A percentile compares a stretch with the other conserved stretches of the same genome.
These are phyloP conservation scores for Hypoxylon sp. DNA, from an alignment of 2,329 filamentous ascomycete species.

Conservation along the genomic window DNA sequence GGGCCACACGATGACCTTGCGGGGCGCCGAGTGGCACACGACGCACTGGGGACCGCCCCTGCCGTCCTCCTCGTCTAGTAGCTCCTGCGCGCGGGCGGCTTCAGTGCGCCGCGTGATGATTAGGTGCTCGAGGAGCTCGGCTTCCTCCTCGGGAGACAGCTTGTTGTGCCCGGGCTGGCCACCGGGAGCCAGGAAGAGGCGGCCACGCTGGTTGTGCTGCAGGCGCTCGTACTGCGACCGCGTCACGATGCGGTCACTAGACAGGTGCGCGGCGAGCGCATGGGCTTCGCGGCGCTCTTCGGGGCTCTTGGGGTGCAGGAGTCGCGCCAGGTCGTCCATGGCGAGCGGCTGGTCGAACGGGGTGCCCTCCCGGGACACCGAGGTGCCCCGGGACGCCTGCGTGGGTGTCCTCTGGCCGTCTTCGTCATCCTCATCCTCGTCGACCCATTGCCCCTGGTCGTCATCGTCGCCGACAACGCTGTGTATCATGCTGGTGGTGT, in stretches of 20 bases:
- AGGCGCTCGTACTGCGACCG: slow-evolving; percentile 79
- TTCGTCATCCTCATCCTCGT: slow-evolving; percentile 52
- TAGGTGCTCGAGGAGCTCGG: slow-evolving; percentile 70
- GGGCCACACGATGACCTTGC: slow-evolving; percentile 95
- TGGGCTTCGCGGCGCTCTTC: slow-evolving; percentile 86
- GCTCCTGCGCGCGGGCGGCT: slow-evolving; percentile 38
- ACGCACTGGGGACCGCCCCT: slow-evolving; percentile 86
- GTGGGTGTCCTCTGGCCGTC: slow-evolving; percentile 79
- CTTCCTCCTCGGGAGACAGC: slow-evolving; percentile 69
- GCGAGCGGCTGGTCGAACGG: slow-evolving; percentile 74
- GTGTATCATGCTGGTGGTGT: slow-evolving; percentile 83
- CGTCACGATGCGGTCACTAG: slow-evolving; percentile 79
- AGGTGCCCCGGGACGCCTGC: slow-evolving; percentile 63
- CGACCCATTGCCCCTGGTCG: slow-evolving; percentile 62
- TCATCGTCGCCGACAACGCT: slow-evolving; percentile 56
- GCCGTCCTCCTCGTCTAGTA: slow-evolving; percentile 60
- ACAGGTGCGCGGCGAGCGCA: slow-evolving; percentile 82
- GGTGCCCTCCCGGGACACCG: slow-evolving; percentile 61
- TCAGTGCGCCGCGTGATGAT: slow-evolving; percentile 63
- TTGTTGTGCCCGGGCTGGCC: slow-evolving; percentile 47
- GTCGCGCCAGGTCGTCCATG: slow-evolving; percentile 76
- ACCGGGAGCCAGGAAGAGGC: slow-evolving; percentile 69
- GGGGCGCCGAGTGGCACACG: slow-evolving; percentile 86
- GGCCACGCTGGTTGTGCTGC: slow-evolving; percentile 75
- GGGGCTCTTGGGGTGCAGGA: slow-evolving; percentile 82